Base-by-base conservation (phyloP, 768 basidiomycete species). In the Mycena capillaripes region DNA sequence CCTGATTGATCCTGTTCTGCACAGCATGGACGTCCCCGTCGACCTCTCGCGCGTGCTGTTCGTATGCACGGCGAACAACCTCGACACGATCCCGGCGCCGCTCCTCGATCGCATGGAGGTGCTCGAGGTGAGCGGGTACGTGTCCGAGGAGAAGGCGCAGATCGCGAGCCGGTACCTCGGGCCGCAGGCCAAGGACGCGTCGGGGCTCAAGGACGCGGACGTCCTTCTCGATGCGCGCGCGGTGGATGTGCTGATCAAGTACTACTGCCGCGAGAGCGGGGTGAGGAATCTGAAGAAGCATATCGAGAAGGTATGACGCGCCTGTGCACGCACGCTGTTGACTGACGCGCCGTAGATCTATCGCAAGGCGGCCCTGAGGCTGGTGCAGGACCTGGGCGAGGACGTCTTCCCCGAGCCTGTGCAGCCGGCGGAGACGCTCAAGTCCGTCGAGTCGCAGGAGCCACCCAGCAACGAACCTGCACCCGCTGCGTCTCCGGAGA, bases 281-380 rank as follows among this genome's bases (percentile, higher is more conserved):
- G 98, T 99, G 34, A 87, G 98, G 58, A 96, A 97, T 79, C 79
- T 99, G 80, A 99, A 99, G 91, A 99, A 99, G 84, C 95, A 97
- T 78, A 97, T 99, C 65, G 97, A 99, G 79, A 99, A 99, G 91
- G 96, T 96, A 70, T 2, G 78, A 75, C 10, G 6, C 19, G n/a
- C 27, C 48, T 56, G 46, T 58, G 42, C 12, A 16, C 19, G 2
- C 19, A 6, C 5, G 3, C 27, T 25, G 32, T 25, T 40, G 21
- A 12, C 23, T 40, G 59, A 29, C 46, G 30, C 25, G 42, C 23
- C 19, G 52, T 29, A 29, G 56, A 42, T 99, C 68, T 99, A 97
- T 82, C 91, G 98, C 71, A 99, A 99, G 81, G 95, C 97, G 17
- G 97, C 97, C 0, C 85, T 97, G 75, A 95, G 93, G 81, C 89